Conservation (phyloP, 768 basidiomycete species). For the Podaxis carcinomalis region DNA sequence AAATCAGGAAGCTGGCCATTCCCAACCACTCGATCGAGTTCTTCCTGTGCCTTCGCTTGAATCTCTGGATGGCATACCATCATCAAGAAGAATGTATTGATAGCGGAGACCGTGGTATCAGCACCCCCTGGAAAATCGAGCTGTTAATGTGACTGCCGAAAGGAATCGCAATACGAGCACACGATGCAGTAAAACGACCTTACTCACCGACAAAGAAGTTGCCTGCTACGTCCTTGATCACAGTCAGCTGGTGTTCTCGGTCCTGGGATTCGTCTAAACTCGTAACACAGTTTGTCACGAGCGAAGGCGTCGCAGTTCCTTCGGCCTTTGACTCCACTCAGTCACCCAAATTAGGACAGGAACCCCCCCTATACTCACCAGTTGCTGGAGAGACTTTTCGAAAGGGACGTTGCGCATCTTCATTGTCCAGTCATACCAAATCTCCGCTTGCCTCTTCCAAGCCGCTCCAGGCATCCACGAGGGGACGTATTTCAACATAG, state of each 20-base stretch:
- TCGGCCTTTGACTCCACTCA: constrained; percentile 9
- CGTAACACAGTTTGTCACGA: constrained; percentile 15
- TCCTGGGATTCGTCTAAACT: constrained; percentile 15
- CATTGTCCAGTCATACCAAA: constrained; percentile 23
- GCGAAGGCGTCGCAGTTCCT: constrained; percentile 16
- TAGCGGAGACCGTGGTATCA: constrained; percentile 19
- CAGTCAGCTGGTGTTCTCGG: constrained; percentile 11
- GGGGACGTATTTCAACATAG: constrained; percentile 31
- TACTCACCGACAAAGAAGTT: constrained; percentile 20
- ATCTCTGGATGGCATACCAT: constrained; percentile 18
- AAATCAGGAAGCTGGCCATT: constrained; percentile 17
- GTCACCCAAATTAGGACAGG: neutral
- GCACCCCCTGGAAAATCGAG: constrained; percentile 14
- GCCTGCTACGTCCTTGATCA: constrained; percentile 18
- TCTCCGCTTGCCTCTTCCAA: constrained; percentile 31
- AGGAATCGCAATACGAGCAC: neutral
- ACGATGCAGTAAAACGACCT: neutral
- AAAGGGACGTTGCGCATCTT: constrained; percentile 24
- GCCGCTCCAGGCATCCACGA: constrained; percentile 33
- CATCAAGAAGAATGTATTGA: constrained; percentile 17
- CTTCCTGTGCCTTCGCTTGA: constrained; percentile 18
- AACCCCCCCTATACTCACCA: constrained; percentile 14
- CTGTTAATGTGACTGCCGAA: neutral
- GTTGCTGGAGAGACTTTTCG: constrained; percentile 15
- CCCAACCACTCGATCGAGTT: constrained; percentile 23